Evolutionary conservation across 1,139 yeast genomes (phyloP).

Genomic region (Nakaseomyces glabratus): DNA sequence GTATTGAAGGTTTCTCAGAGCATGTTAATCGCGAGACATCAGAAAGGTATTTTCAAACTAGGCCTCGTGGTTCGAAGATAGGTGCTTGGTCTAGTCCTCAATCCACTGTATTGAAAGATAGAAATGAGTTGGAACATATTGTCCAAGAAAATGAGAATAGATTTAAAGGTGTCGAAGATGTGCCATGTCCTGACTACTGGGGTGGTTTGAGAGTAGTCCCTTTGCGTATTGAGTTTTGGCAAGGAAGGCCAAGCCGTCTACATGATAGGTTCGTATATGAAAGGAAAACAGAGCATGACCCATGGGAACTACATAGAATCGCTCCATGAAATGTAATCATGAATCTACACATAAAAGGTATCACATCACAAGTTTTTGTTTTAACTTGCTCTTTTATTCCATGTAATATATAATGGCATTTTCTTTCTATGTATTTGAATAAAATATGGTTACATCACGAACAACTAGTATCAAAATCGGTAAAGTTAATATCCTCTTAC

Average conservation of each 20-base stretch:
- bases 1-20: slow-evolving; percentile 83
- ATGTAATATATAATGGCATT: not conserved
- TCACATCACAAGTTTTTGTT: no score
- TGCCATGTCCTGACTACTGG: slow-evolving; percentile 92
- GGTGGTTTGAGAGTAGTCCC: slow-evolving; percentile 90
- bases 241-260: slow-evolving; percentile 80
- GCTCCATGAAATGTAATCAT: slow-evolving; percentile 66
- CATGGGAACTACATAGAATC: slow-evolving; percentile 60
- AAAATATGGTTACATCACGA: no score
- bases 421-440: no score
- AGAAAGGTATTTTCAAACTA: slow-evolving; percentile 66
- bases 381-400: no score
- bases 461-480: no score
- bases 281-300: slow-evolving; percentile 41
- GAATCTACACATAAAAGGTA: no score
- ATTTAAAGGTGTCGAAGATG: slow-evolving; percentile 53
- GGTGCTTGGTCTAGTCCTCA: slow-evolving; percentile 99
- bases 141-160: slow-evolving; percentile 43
- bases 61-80: slow-evolving; percentile 87
- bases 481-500: no score
- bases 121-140: slow-evolving; percentile 54
- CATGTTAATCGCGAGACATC: slow-evolving; percentile 65
- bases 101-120: slow-evolving; percentile 46
- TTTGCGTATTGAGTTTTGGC: slow-evolving; percentile 92
- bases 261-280: slow-evolving; percentile 83